Conservation (phyloP, 2,329 filamentous ascomycete genomes). For the Sporothrix curviconia region DNA sequence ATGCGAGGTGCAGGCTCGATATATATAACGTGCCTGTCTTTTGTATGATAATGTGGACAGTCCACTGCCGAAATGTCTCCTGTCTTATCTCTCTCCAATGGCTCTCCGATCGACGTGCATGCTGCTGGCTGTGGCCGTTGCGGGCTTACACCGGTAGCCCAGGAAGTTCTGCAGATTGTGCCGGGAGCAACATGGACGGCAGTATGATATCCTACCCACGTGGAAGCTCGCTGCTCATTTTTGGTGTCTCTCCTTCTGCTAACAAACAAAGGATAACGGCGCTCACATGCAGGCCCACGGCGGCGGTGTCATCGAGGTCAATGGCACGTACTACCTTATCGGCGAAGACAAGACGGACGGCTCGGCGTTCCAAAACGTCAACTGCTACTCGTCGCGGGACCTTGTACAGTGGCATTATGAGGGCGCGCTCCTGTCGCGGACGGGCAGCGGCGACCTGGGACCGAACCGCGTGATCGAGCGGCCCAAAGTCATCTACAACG, state of each 20-base stretch:
- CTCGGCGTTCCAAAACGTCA: slow-evolving; percentile 56
- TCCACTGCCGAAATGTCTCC: no score
- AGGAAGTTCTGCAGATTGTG: slow-evolving; percentile 21
- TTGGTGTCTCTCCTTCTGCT: background rate
- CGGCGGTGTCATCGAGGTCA: slow-evolving; percentile 54
- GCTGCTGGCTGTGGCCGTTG: background rate
- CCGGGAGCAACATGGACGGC: slow-evolving; percentile 23
- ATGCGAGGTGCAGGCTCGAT: background rate
- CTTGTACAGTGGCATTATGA: slow-evolving; percentile 42
- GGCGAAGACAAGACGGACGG: slow-evolving; percentile 64
- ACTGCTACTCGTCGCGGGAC: slow-evolving; percentile 61
- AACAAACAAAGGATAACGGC: slow-evolving; percentile 3
- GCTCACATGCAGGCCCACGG: slow-evolving; percentile 62
- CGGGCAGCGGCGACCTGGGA: slow-evolving; percentile 20
- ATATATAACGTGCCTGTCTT: background rate
- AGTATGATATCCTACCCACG: slow-evolving; percentile 6
- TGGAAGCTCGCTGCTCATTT: no score
- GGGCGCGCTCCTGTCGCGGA: slow-evolving; percentile 20
- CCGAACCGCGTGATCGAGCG: slow-evolving; percentile 55
- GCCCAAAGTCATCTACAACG: slow-evolving; percentile 64
- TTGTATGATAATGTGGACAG: no score
- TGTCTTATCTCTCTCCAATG: background rate
- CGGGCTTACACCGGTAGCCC: background rate
- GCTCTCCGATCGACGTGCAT: background rate
- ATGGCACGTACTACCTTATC: slow-evolving; percentile 57